Conservation (phyloP, 805 yeast species). For the Trichomonascus vanleenenianus region DNA sequence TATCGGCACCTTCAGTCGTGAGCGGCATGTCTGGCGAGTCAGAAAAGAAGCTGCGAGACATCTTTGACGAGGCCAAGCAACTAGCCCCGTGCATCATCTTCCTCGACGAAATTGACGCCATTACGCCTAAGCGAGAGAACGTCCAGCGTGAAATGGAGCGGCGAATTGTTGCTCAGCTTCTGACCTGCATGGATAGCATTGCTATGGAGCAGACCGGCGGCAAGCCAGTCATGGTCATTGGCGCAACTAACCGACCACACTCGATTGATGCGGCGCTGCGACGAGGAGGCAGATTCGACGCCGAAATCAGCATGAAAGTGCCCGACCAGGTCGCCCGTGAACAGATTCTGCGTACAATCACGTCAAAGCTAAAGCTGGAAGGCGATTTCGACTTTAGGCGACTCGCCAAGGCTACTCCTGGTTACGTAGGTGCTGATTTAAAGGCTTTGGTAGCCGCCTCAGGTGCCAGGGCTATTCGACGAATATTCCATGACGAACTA, state of each 20-base stretch:
- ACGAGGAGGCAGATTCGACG: conserved; percentile 93
- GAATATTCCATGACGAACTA: conserved; percentile 58
- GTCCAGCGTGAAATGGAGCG: conserved; percentile 98
- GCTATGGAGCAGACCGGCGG: conserved; percentile 84
- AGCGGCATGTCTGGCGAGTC: conserved; percentile 99
- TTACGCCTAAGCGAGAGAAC: conserved; percentile 96
- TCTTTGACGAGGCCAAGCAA: conserved; percentile 84
- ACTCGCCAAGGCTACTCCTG: conserved; percentile 90
- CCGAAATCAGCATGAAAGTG: conserved; percentile 91
- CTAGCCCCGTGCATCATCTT: conserved; percentile 90
- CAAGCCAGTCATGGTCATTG: conserved; percentile 86
- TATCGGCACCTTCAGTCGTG: conserved; percentile 93
- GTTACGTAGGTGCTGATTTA: conserved; percentile 95
- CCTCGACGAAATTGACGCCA: conserved; percentile 96
- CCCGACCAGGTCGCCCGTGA: conserved; percentile 81
- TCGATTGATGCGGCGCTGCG: conserved; percentile 89
- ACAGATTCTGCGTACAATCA: conserved; percentile 69
- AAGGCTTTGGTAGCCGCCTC: conserved; percentile 93
- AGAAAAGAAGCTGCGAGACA: conserved; percentile 86
- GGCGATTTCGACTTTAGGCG: conserved; percentile 63
- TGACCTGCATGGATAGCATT: conserved; percentile 91
- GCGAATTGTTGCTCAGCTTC: conserved; percentile 88
- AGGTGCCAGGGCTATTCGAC: conserved; percentile 86
- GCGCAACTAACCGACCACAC: conserved; percentile 97
- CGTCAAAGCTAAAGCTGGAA: conserved; percentile 53